These are phyloP conservation scores for Silene conica DNA, from an alignment of 148 eudicot genomes.

Conservation along the genomic window DNA sequence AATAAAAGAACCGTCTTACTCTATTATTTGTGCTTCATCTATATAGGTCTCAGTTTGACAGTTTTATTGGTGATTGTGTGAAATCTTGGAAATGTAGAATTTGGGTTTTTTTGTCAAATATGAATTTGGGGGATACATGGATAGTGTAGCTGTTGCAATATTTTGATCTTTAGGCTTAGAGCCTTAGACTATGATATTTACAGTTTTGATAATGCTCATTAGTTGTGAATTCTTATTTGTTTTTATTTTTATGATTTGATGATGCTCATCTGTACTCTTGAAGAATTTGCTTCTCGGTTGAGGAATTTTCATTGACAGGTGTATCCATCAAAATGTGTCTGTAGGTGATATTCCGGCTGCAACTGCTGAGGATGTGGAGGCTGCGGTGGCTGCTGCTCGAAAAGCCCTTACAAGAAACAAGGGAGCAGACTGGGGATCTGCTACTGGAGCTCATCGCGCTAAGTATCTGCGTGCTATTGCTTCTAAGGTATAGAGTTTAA, in stretches of 20 bases:
- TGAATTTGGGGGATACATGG: too few species aligned
- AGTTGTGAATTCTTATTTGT: too few species aligned
- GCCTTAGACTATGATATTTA: too few species aligned
- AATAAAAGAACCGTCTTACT: not conserved
- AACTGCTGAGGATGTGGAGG: conserved; percentile 84
- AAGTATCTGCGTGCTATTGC: conserved; percentile 94
- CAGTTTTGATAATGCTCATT: not conserved
- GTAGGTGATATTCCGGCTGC: conserved; percentile 94
- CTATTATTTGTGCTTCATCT: not conserved
- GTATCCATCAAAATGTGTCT: not conserved
- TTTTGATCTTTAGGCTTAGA: too few species aligned
- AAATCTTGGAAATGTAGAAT: not conserved
- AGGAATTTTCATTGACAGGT: too few species aligned
- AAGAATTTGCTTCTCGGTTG: too few species aligned
- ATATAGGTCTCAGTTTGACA: not conserved
- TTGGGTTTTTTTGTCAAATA: not conserved
- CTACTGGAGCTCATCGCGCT: conserved; percentile 88
- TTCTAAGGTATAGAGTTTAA: conserved; percentile 46
- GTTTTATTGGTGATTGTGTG: not conserved
- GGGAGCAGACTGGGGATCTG: conserved; percentile 72
- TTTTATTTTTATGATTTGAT: too few species aligned
- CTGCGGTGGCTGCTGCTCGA: conserved; percentile 85
- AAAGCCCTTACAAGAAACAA: conserved; percentile 55
- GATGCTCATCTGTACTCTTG: too few species aligned
- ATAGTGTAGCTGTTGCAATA: too few species aligned